A percentile compares a stretch with the other conserved stretches of the same genome.
phyloP scores from a whole-genome alignment of 2,329 filamentous ascomycete species.

The Rhinocladiella mackenziei region DNA sequence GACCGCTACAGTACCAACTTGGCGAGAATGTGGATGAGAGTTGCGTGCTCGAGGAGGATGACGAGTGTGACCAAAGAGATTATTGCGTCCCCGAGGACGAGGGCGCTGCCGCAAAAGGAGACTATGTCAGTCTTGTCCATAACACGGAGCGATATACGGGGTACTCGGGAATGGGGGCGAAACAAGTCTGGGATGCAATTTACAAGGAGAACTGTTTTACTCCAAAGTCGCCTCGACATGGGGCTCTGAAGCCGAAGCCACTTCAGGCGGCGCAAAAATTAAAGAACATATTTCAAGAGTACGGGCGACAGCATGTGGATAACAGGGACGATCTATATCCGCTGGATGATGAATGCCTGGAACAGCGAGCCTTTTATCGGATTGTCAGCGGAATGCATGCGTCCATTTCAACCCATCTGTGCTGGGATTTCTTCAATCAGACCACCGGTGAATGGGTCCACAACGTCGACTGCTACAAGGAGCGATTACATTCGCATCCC shows the following conservation, averaged over 20 bases:
- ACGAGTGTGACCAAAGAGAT: constrained; percentile 93
- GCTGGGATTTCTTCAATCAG: constrained; percentile 94
- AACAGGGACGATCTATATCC: constrained; percentile 57
- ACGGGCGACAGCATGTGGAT: constrained; percentile 51
- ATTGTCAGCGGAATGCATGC: constrained; percentile 97
- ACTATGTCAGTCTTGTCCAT: constrained; percentile 90
- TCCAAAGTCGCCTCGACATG: constrained; percentile 38
- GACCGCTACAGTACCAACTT: constrained; percentile 74
- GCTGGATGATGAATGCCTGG: constrained; percentile 84
- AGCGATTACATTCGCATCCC: constrained; percentile 75
- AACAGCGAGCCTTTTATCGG: constrained; percentile 97
- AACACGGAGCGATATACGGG: constrained; percentile 97
- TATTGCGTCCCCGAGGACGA: constrained; percentile 97
- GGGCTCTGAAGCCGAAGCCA: constrained; percentile 24
- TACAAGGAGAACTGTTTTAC: constrained; percentile 97
- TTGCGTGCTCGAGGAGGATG: constrained; percentile 95
- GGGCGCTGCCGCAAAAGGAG: constrained; percentile 76
- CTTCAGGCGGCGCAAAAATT: constrained; percentile 57
- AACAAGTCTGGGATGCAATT: constrained; percentile 93
- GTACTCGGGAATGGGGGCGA: constrained; percentile 77
- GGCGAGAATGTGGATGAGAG: constrained; percentile 88
- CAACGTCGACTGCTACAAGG: constrained; percentile 83
- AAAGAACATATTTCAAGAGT: constrained; percentile 54
- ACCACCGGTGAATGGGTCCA: constrained; percentile 89
- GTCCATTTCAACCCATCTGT: constrained; percentile 92